Base-by-base conservation (phyloP, 257 asterid genomes). In the Apocynum venetum region DNA sequence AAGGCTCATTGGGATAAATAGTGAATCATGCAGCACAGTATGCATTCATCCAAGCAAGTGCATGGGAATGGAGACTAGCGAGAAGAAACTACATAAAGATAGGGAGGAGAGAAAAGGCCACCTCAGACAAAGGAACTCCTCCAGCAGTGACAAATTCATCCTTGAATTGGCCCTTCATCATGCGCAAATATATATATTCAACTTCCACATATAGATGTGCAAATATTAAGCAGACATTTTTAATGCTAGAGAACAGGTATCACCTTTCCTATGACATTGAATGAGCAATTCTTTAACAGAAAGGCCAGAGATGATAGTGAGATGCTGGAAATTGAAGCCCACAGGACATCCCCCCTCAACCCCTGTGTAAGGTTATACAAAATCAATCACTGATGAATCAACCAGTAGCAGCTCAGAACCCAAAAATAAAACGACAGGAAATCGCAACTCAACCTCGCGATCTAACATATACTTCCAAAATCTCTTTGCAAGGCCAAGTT, bases 71-170 rank as follows among this genome's bases (percentile, higher is more conserved):
- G 40, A 52, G 56, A 17, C 20, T 48, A 19, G 8, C 5, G 41
- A 38, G 51, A 51, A 72, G 64, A 72, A 43, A 72, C 47, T 60
- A 68, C 65, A 55, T 25, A 74, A 14, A 57, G 41, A 47, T 25
- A 71, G 68, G 71, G 19, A 65, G 73, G 49, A 67, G 72, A 83
- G 72, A 85, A 61, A 86, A 79, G 73, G 74, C 15, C 19, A 93
- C 99, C 97, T 95, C 99, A 41, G 99, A 86, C 88, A 95, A 87
- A 17, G 98, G 97, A 79, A 95, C 92, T 52, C 99, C 99, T 78
- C 98, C 99, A 57, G 97, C 98, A 55, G 97, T 91, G 87, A 95
- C 98, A 74, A 95, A 95, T 86, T 95, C 99, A 76, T 93, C 99
- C 94, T 93, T 95, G 87, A 93, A 95, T 87, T 88, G 97, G 80